Percentiles rank a stretch among this genome's conserved stretches.
Evolutionary conservation across 176 grass and related monocot species (phyloP).

Genomic region (Carex kokanica): DNA sequence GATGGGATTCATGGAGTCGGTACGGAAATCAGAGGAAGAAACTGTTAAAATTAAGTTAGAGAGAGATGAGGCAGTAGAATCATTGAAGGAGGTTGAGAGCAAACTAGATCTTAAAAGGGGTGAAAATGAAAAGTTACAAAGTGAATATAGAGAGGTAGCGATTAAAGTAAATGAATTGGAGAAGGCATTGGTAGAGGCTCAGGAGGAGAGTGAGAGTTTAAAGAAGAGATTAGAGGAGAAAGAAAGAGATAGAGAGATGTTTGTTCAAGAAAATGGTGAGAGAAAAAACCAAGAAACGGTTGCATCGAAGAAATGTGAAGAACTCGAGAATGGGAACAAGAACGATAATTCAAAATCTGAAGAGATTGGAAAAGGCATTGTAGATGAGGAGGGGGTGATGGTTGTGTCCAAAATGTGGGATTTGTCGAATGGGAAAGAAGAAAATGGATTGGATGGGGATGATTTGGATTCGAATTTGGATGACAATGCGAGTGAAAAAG

Average conservation of each 20-base stretch:
- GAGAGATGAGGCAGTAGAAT: constrained; percentile 40
- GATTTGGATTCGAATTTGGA: constrained; percentile 58
- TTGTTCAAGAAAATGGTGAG: constrained; percentile 68
- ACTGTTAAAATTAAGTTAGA: constrained; percentile 41
- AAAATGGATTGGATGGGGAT: constrained; percentile 38
- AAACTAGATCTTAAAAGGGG: constrained; percentile 29
- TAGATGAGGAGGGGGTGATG: constrained; percentile 36
- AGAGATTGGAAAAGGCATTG: constrained; percentile 32
- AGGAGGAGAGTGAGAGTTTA: constrained; percentile 42
- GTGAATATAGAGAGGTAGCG: constrained; percentile 60
- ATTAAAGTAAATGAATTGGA: constrained; percentile 49
- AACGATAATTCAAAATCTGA: constrained; percentile 28
- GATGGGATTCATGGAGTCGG: constrained; percentile 53
- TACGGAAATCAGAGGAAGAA: constrained; percentile 64
- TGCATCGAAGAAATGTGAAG: constrained; percentile 52
- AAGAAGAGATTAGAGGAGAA: constrained; percentile 77
- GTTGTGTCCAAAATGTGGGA: constrained; percentile 35
- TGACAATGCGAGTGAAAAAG: constrained; percentile 33
- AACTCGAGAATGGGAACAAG: constrained; percentile 43
- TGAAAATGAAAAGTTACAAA: constrained; percentile 39
- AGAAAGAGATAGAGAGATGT: constrained; percentile 61
- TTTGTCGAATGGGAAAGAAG: constrained; percentile 40
- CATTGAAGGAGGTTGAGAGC: constrained; percentile 46
- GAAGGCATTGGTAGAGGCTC: constrained; percentile 42
- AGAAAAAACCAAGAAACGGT: constrained; percentile 41